Conservation (phyloP, 352 stramenopile species). For the Pythium vanterpoolii region DNA sequence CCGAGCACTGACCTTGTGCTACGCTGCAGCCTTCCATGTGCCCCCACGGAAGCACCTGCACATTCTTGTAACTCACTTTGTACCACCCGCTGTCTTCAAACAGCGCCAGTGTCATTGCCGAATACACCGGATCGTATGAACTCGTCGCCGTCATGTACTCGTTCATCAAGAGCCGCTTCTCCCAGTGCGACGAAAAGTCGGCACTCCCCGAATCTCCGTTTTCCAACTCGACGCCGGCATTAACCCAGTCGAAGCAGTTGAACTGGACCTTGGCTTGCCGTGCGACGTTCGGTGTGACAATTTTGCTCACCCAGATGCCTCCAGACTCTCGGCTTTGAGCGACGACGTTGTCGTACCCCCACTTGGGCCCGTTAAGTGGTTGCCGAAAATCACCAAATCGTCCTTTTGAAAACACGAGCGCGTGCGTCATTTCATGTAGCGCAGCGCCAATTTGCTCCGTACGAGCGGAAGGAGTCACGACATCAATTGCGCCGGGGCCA, state of each 20-base stretch:
- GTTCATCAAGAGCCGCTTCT: slow-evolving; percentile 80
- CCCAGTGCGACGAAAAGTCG: slow-evolving; percentile 73
- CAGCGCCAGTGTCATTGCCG: slow-evolving; percentile 62
- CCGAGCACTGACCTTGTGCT: slow-evolving; percentile 50
- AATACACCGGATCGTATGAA: slow-evolving; percentile 73
- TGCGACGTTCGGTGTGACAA: slow-evolving; percentile 68
- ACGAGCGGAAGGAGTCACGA: slow-evolving; percentile 35
- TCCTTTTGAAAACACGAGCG: slow-evolving; percentile 65
- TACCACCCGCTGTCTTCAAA: slow-evolving; percentile 86
- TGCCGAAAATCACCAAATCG: slow-evolving; percentile 62
- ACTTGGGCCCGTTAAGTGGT: slow-evolving; percentile 49
- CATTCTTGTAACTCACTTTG: slow-evolving; percentile 56
- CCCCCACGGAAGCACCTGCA: slow-evolving; percentile 63
- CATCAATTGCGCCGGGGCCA: slow-evolving; percentile 53
- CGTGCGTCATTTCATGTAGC: slow-evolving; percentile 82
- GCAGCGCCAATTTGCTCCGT: slow-evolving; percentile 67
- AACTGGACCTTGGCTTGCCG: slow-evolving; percentile 69
- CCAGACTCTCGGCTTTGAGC: slow-evolving; percentile 36
- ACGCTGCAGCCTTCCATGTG: slow-evolving; percentile 73
- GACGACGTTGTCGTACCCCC: slow-evolving; percentile 70
- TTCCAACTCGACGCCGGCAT: slow-evolving; percentile 66
- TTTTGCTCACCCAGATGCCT: slow-evolving; percentile 64
- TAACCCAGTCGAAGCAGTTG: slow-evolving; percentile 59
- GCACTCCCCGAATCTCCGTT: slow-evolving; percentile 62
- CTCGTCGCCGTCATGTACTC: slow-evolving; percentile 84